Conservation (phyloP, 2,329 filamentous ascomycete species). For the Sclerotinia borealis region DNA sequence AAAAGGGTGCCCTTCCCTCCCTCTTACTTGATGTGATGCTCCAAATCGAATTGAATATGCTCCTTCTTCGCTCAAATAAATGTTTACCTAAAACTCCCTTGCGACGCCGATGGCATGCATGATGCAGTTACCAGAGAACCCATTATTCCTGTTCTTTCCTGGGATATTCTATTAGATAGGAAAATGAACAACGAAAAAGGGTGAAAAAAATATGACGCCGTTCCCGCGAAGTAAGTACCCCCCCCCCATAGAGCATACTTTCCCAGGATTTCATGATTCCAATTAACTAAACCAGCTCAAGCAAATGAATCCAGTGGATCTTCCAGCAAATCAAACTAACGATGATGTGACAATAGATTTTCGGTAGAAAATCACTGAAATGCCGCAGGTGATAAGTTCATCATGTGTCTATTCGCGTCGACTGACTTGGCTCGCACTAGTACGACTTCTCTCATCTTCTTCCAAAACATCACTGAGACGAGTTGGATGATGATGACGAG, state of each 20-base stretch:
- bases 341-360: background rate
- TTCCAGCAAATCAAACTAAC: background rate
- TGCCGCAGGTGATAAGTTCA: background rate
- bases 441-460: constrained; percentile 74
- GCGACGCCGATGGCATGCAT: constrained; percentile 3
- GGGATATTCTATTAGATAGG: constrained; percentile 9
- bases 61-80: constrained; percentile 7
- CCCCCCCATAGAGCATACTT: background rate
- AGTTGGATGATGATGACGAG: constrained; percentile 80
- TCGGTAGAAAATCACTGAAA: background rate
- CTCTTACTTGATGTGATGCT: background rate
- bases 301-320: background rate
- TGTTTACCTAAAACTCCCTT: constrained; percentile 1
- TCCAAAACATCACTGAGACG: constrained; percentile 83
- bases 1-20: background rate
- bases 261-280: background rate
- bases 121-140: background rate
- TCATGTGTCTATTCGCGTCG: constrained; percentile 18
- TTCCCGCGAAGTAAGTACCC: background rate
- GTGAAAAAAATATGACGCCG: background rate
- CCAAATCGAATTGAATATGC: constrained; percentile 1
- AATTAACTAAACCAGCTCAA: background rate
- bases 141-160: background rate
- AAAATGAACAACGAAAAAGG: background rate
- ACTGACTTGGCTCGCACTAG: constrained; percentile 44